Evolutionary conservation across 805 yeast genomes (phyloP).

Genomic region (Yamadazyma sp.): DNA sequence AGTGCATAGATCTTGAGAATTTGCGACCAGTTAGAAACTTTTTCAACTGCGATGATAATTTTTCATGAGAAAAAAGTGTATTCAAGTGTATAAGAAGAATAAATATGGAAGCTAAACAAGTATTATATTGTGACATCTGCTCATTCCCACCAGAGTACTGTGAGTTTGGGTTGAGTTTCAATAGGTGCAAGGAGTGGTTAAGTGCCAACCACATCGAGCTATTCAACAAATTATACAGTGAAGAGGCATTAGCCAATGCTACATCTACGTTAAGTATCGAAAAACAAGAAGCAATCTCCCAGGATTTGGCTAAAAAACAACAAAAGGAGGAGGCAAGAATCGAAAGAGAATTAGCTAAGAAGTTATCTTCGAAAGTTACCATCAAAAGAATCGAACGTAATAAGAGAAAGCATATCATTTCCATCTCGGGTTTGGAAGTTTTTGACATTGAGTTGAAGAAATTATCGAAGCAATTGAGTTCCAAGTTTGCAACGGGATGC

Average conservation of each 20-base stretch:
- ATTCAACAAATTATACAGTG: slow-evolving; percentile 60
- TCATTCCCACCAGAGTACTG: slow-evolving; percentile 88
- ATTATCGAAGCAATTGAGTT: slow-evolving; percentile 86
- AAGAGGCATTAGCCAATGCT: slow-evolving; percentile 54
- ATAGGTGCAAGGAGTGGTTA: slow-evolving; percentile 84
- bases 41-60: slow-evolving; percentile 27
- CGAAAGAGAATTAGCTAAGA: slow-evolving; percentile 78
- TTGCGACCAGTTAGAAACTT: slow-evolving; percentile 52
- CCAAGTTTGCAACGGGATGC: slow-evolving; percentile 95
- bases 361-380: slow-evolving; percentile 74
- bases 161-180: slow-evolving; percentile 81
- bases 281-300: slow-evolving; percentile 77
- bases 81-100: slow-evolving; percentile 2
- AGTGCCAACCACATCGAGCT: slow-evolving; percentile 56
- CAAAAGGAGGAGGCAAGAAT: slow-evolving; percentile 82
- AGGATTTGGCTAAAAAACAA: slow-evolving; percentile 81
- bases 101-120: slow-evolving; percentile 18
- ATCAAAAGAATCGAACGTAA: slow-evolving; percentile 89
- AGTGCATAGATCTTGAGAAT: slow-evolving; percentile 64
- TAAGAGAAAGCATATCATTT: slow-evolving; percentile 81
- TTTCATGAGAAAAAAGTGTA: slow-evolving; percentile 8
- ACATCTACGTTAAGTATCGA: slow-evolving; percentile 66
- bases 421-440: slow-evolving; percentile 84
- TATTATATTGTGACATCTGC: slow-evolving; percentile 76
- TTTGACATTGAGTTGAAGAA: slow-evolving; percentile 88